A percentile compares a stretch with the other conserved stretches of the same genome.
Evolutionary conservation across 768 basidiomycete genomes (phyloP).

Genomic region (Gloeophyllum trabeum): DNA sequence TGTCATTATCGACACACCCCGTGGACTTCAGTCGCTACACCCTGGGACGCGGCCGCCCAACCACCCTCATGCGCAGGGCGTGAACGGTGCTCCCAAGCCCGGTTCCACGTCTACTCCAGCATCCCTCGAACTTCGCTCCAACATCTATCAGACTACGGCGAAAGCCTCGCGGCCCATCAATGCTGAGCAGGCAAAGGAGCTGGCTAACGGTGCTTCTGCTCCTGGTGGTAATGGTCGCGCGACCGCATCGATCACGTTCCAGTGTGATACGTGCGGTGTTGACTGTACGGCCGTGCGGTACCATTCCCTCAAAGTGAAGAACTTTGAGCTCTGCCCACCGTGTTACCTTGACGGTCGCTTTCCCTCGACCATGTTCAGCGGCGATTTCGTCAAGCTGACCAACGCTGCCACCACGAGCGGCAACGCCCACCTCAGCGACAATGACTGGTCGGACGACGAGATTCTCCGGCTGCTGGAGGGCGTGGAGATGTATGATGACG

Average conservation of each 20-base stretch:
- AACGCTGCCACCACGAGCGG: slow-evolving; percentile 18
- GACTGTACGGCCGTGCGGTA: slow-evolving; percentile 87
- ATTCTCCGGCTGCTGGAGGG: slow-evolving; percentile 84
- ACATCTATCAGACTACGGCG: slow-evolving; percentile 81
- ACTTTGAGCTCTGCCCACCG: slow-evolving; percentile 80
- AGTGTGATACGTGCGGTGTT: slow-evolving; percentile 91
- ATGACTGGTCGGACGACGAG: slow-evolving; percentile 88
- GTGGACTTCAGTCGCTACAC: slow-evolving; percentile 90
- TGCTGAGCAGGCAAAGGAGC: slow-evolving; percentile 52
- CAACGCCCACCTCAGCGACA: slow-evolving; percentile 36
- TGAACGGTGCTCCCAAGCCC: slow-evolving; percentile 36
- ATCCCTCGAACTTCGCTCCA: slow-evolving; percentile 81
- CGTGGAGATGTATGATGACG: slow-evolving; percentile 97
- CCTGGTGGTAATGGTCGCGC: slow-evolving; percentile 31
- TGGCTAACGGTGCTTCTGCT: slow-evolving; percentile 42
- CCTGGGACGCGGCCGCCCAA: slow-evolving; percentile 56
- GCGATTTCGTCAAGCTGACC: slow-evolving; percentile 89
- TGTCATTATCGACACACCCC: slow-evolving; percentile 92
- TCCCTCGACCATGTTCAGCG: slow-evolving; percentile 91
- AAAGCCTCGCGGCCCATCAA: slow-evolving; percentile 70
- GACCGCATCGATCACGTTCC: slow-evolving; percentile 39
- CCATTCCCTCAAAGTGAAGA: slow-evolving; percentile 86
- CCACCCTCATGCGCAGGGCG: slow-evolving; percentile 26
- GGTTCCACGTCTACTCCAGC: slow-evolving; percentile 36
- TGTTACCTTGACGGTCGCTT: slow-evolving; percentile 97